Evolutionary conservation across 2,329 filamentous ascomycete genomes (phyloP).

Genomic region (Pseudogymnoascus sp.): DNA sequence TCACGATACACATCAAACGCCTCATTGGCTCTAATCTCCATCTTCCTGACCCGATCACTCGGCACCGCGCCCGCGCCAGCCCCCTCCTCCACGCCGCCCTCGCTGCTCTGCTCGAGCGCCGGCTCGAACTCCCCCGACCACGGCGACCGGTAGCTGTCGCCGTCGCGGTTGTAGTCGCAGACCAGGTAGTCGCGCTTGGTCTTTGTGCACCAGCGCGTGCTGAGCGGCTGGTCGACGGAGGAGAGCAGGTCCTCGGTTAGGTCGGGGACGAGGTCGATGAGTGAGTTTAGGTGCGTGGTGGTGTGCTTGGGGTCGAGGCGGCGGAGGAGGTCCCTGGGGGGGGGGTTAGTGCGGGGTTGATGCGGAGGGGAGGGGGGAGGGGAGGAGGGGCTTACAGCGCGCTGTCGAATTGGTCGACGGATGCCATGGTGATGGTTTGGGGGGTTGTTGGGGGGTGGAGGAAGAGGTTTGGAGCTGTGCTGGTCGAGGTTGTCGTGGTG

Average conservation of each 20-base stretch:
- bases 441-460: background rate
- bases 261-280: constrained; percentile 81
- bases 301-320: constrained; percentile 94
- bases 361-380: background rate
- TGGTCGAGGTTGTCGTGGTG: constrained; percentile 1
- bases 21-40: constrained; percentile 91
- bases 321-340: constrained; percentile 82
- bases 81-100: constrained; percentile 46
- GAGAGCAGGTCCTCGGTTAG: constrained; percentile 96
- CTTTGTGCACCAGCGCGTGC: constrained; percentile 75
- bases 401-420: constrained; percentile 28
- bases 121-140: constrained; percentile 99
- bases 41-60: constrained; percentile 81
- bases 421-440: constrained; percentile 22
- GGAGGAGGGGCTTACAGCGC: constrained; percentile 24
- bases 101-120: constrained; percentile 59
- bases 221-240: constrained; percentile 91
- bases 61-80: constrained; percentile 76
- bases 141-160: constrained; percentile 94
- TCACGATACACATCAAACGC: constrained; percentile 96
- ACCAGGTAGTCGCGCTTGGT: constrained; percentile 92
- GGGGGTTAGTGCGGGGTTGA: background rate
- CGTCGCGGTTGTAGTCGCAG: constrained; percentile 99
- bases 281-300: constrained; percentile 74
- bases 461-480: constrained; percentile 1